Conservation (phyloP, 2,329 filamentous ascomycete genomes). For the Paracamarosporium sp. region DNA sequence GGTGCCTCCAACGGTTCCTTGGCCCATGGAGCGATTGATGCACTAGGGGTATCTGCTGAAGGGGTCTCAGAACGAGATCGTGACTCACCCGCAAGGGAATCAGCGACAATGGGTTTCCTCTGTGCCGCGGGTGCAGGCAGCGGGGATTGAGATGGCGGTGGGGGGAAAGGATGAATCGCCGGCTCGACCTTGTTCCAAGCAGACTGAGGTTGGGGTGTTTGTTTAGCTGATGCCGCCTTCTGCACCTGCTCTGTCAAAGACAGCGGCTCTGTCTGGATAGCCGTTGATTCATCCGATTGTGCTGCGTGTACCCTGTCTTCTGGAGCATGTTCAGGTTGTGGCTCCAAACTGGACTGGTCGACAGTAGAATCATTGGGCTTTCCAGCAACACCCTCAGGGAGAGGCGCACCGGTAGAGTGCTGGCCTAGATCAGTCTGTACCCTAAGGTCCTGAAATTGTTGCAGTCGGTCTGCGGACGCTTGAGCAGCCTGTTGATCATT, state of each 20-base stretch:
- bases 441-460: slow-evolving; percentile 82
- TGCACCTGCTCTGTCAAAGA: slow-evolving; percentile 86
- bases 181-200: slow-evolving; percentile 69
- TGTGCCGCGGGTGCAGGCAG: slow-evolving; percentile 89
- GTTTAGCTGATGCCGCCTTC: slow-evolving; percentile 70
- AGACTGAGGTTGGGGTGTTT: slow-evolving; percentile 61
- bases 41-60: slow-evolving; percentile 65
- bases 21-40: slow-evolving; percentile 92
- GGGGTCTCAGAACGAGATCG: slow-evolving; percentile 82
- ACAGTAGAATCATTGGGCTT: slow-evolving; percentile 31
- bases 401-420: slow-evolving; percentile 26
- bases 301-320: slow-evolving; percentile 13
- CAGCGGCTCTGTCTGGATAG: slow-evolving; percentile 58
- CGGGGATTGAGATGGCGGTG: slow-evolving; percentile 77
- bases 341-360: slow-evolving; percentile 26
- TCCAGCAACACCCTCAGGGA: slow-evolving; percentile 46
- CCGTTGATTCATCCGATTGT: not conserved
- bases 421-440: slow-evolving; percentile 71
- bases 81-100: slow-evolving; percentile 69
- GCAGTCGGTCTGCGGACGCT: slow-evolving; percentile 70
- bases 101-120: slow-evolving; percentile 83
- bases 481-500: slow-evolving; percentile 45
- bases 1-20: slow-evolving; percentile 76
- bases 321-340: slow-evolving; percentile 25
- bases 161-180: slow-evolving; percentile 80